phyloP scores from a whole-genome alignment of 2,329 filamentous ascomycete species.

The Chrysoporthe cubensis region DNA sequence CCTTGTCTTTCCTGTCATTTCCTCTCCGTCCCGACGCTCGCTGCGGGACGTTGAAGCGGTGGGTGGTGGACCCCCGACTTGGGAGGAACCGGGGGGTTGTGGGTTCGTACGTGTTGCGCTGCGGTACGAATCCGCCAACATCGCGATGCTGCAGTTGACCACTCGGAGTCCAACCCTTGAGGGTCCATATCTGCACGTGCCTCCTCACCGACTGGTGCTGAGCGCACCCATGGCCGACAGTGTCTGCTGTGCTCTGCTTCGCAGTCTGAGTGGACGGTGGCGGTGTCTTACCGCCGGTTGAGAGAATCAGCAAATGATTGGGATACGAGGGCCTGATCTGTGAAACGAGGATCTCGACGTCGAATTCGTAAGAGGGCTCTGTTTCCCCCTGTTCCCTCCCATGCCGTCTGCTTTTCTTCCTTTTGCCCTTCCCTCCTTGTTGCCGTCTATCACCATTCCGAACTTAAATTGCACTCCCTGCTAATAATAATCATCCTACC shows the following conservation, averaged over 20 bases:
- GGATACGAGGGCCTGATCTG: neutral
- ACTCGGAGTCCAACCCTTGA: conserved; percentile 10
- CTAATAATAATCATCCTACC: conserved; percentile 6
- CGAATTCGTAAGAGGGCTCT: neutral
- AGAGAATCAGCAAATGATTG: neutral
- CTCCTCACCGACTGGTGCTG: conserved; percentile 19
- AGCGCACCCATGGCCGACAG: conserved; percentile 3
- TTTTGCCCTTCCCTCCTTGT: neutral
- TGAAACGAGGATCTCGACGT: neutral
- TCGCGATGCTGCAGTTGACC: conserved; percentile 6
- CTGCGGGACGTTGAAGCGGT: neutral
- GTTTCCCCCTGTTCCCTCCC: conserved; percentile 1
- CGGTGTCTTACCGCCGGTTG: conserved; percentile 18
- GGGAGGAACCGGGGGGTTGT: neutral
- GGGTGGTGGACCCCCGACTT: conserved; percentile 7
- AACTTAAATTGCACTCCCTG: neutral
- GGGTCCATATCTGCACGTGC: conserved; percentile 17
- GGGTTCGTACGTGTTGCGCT: conserved; percentile 14
- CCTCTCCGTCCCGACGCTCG: neutral
- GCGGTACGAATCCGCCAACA: conserved; percentile 9
- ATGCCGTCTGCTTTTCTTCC: neutral
- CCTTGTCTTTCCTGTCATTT: neutral
- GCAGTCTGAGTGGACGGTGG: neutral
- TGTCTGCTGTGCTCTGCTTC: conserved; percentile 2
- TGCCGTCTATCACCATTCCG: neutral